Base-by-base conservation (phyloP, 768 basidiomycete species). In the Gloeophyllum trabeum region DNA sequence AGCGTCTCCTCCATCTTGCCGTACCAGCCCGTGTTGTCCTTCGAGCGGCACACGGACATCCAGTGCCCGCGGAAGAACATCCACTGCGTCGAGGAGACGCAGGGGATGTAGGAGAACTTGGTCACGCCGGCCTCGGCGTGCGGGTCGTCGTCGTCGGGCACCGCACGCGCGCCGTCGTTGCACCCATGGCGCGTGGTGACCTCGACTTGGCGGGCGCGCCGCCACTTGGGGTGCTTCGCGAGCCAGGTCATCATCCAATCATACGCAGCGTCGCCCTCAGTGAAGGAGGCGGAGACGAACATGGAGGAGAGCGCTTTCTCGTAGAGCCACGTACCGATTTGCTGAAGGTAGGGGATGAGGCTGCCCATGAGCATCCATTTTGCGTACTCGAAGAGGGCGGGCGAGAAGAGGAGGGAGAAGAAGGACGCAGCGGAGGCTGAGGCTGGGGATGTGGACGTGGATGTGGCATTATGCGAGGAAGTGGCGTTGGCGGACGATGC, bases 201-300 rank as follows among this genome's bases (percentile, higher is more conserved):
- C 18, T 56, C 52, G 16, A 60, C 37, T 25, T 25, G 24, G 1
- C 48, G 46, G 2, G 50, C 46, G 6, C 66, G 67, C 47, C 39
- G 30, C 77, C 77, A 83, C n/a, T 69, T 61, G 16, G 75, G 68
- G 32, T 76, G 75, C 40, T 67, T 65, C 3, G 78, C 74, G 1
- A 85, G 57, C 81, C 82, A 86, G 30, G 68, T 58, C 69, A 82
- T 70, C 51, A 85, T 66, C 83, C 83, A 86, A 30, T 69, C 20
- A 21, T 13, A 37, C 7, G 13, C 7, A 7, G 7, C 20, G 20
- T 37, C 36, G 36, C 7, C 20, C 20, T 10, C 10, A 19, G 7
- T 10, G 36, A 37, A 37, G 20, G 10, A 21, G 20, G 36, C 36
- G 7, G 36, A 10, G 7, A 37, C 7, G 36, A 10, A 10, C 10